phyloP scores from a whole-genome alignment of 2,329 filamentous ascomycete species.

The Exophiala lecanii-corni region DNA sequence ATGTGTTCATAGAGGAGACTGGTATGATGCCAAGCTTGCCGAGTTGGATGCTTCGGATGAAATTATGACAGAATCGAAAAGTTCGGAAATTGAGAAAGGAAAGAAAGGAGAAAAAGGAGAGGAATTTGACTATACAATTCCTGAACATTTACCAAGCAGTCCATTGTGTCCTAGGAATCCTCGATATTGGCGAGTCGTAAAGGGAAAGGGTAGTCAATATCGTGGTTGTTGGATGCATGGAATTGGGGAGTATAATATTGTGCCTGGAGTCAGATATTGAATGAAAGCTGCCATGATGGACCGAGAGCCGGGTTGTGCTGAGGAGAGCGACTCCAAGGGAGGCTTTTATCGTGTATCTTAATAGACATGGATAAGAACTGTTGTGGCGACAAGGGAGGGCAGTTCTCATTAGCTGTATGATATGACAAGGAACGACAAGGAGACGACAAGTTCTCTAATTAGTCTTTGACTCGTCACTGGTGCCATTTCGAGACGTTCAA shows the following conservation, averaged over 20 bases:
- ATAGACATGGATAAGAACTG: too few species aligned
- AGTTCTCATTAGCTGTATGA: too few species aligned
- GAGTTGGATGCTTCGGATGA: slow-evolving; percentile 16
- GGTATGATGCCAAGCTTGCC: slow-evolving; percentile 25
- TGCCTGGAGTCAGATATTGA: background rate
- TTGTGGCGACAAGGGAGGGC: too few species aligned
- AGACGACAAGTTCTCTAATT: too few species aligned
- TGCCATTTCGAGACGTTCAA: too few species aligned
- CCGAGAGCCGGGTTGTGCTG: too few species aligned
- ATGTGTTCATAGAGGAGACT: slow-evolving; percentile 16
- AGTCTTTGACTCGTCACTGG: too few species aligned
- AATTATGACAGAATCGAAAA: slow-evolving; percentile 2
- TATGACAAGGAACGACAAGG: too few species aligned
- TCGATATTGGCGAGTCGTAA: slow-evolving; percentile 25
- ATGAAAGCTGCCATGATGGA: too few species aligned
- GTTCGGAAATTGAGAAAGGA: slow-evolving; percentile 3
- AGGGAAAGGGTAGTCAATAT: slow-evolving; percentile 21
- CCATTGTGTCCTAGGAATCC: slow-evolving; percentile 27
- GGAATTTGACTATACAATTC: slow-evolving; percentile 22
- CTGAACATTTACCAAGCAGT: slow-evolving; percentile 28
- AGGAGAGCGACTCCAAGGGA: too few species aligned
- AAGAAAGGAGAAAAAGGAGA: slow-evolving; percentile 4
- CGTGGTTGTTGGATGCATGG: slow-evolving; percentile 29
- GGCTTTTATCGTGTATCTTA: too few species aligned
- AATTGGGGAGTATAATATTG: slow-evolving; percentile 16